Evolutionary conservation across 2,329 filamentous ascomycete species (phyloP), one percentile per base, ranked within the genome.

Genomic region (Aaosphaeria pasadenensis): DNA sequence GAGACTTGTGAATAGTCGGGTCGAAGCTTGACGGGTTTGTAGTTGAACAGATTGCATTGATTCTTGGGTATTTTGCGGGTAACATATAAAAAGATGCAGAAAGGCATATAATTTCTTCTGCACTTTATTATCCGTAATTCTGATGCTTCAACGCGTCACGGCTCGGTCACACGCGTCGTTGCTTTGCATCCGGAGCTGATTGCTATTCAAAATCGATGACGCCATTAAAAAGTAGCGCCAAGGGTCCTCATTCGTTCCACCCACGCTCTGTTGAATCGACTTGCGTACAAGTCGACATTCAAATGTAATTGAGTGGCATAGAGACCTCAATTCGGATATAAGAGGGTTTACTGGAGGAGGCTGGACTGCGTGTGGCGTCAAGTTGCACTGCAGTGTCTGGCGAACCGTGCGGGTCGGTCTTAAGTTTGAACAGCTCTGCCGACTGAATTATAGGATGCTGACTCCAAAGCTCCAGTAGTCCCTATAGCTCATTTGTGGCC

Each of bases 401-500:
- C 17, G 3, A 24, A 24, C 17, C 17, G 3, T 24, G 17, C 17
- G 17, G 17, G 17, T 24, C 3, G 17, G 17, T 24, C 17, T 24
- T 24, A 3, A 24, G 17, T 3, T 24, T 24, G 17, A 24, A 24
- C 17, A 24, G 17, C 17, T 24, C 17, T 24, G 17, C 17, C 17
- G 17, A 24, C 17, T 24, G 2, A 24, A 24, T 3, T 24, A 24
- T 24, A 24, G 17, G 17, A 24, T 3, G 17, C 17, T 24, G 2
- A 24, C 17, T 24, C 17, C 17, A 24, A 24, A 3, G 17, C 17
- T 24, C 3, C 17, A 24, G 17, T 24, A 24, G 17, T 24, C 17
- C 17, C 17, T 24, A 24, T 24, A 24, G 17, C 3, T 24, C 17
- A 24, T 46, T 69, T 68, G 71, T 97, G 94, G 0, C 94, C 94